phyloP scores from a whole-genome alignment of 179 eudicot genomes.

The Camellia oleifera region DNA sequence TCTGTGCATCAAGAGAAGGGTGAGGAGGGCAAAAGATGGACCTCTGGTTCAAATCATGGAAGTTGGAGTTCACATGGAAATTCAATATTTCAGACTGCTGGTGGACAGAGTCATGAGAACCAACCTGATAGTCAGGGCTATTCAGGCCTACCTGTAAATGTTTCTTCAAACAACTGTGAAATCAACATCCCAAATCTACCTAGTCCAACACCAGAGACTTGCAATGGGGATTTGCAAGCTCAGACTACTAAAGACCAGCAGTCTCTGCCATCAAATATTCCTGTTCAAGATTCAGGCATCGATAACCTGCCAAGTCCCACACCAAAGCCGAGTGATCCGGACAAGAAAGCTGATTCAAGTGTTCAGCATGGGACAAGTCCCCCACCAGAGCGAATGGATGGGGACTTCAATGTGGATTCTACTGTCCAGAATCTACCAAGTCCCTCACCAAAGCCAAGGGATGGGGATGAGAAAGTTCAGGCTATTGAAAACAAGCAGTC shows the following conservation, averaged over 20 bases:
- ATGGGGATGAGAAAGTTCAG: conserved; percentile 27
- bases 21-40: conserved; percentile 11
- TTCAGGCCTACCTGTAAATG: conserved; percentile 32
- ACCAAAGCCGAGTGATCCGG: conserved; percentile 5
- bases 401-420: conserved; percentile 4
- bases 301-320: conserved; percentile 17
- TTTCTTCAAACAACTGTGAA: conserved; percentile 31
- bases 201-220: conserved; percentile 33
- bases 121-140: conserved; percentile 28
- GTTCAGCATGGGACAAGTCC: conserved; percentile 22
- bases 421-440: conserved; percentile 21
- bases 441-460: conserved; percentile 18
- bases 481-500: conserved; percentile 33
- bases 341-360: conserved; percentile 11
- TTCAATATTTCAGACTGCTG: conserved; percentile 15
- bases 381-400: conserved; percentile 13
- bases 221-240: conserved; percentile 21
- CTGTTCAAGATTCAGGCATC: conserved; percentile 31
- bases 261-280: conserved; percentile 22
- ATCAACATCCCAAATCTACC: conserved; percentile 33
- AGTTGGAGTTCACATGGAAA: conserved; percentile 18
- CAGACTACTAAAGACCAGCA: conserved; percentile 29
- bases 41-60: conserved; percentile 21
- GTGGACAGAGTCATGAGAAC: conserved; percentile 30
- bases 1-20: conserved; percentile 6